Evolutionary conservation across 106 monocot species (phyloP), one percentile per base, ranked within the genome.

Genomic region (Phalaenopsis equestris): DNA sequence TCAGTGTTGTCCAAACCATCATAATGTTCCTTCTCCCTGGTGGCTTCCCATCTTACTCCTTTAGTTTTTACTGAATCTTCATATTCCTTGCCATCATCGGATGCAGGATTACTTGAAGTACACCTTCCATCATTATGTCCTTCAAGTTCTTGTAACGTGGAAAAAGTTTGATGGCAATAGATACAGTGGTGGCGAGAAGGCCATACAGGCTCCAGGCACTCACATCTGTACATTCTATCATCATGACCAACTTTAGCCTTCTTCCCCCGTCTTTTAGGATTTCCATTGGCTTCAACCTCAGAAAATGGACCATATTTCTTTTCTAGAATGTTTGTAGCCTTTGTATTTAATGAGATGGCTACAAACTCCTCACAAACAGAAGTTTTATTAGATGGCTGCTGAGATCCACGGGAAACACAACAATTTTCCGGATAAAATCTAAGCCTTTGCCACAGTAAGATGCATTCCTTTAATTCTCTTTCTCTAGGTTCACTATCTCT

Each of bases 141-240:
- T 72, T 95, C 88, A 68, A 91, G 81, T 74, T 93, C 93, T 14
- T 55, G 15, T n/a, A 56, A n/a, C 21, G 84, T 76, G 30, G 23
- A 80, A 79, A 93, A 93, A 21, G 99, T 91, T 42, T 88, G 87
- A 73, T 99, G 99, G 56, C 99, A 99, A 10, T 85, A 86, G 23
- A 88, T 83, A 79, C 99, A 99, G 37, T 99, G 99, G 76, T 84
- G 82, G 61, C 93, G 76, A 82, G 94, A 95, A 87, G 89, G 85
- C 95, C 94, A 99, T 42, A 99, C 77, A 80, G 91, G 93, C 76
- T 99, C 99, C 48, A 99, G 84, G 82, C 99, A 99, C 46, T 93
- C 91, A 79, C 99, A 99, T 64, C 99, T 89, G 76, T 89, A 90
- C 83, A 93, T 82, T 91, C 83, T 98, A 58, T 82, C 86, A 41